Base-by-base conservation (phyloP, 2,329 filamentous ascomycete genomes). In the Elsinoe fawcettii region DNA sequence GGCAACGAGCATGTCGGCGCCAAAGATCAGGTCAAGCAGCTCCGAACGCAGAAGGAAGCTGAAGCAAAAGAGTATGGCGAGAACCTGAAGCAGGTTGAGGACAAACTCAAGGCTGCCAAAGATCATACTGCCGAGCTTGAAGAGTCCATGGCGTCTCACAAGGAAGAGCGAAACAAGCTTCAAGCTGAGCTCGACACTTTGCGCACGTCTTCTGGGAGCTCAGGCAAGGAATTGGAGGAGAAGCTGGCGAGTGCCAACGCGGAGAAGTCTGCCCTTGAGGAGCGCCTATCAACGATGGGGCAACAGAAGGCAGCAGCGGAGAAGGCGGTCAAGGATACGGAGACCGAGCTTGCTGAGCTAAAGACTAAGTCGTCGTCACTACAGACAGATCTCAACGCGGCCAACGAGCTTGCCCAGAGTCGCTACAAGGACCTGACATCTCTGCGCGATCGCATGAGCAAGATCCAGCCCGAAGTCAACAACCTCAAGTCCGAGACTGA, bases 361-460 rank as follows among this genome's bases (percentile, higher is more conserved):
- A 90, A 87, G 70, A 73, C 78, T 18, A 89, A 86, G 69, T 82
- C 85, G 0, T 76, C 82, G 1, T 80, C 81, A 0, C 71, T 96
- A 16, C 85, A 95, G 66, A 88, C 86, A 0, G 92, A 99, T 67
- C 79, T 97, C 2, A 86, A 84, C 1, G 90, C 90, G 1, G 87
- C 91, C 0, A 85, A 96, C 68, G 84, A 95, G 70, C 80, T 97
- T 11, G 90, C 93, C 0, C 86, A 95, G 60, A 86, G 82, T 14
- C 81, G 93, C 27, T 97, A 90, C 75, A 95, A 90, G 70, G 91
- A 97, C 59, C 75, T 96, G 1, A 85, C 85, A 0, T 88, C 95
- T 25, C 75, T 96, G 46, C 81, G 86, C 18, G 87, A 92, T 60
- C 77, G 91, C 2, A 72, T 96, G 27, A 85, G 90, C 63, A 95